A percentile compares a stretch with the other conserved stretches of the same genome.
phyloP scores from a whole-genome alignment of 2,329 filamentous ascomycete genomes.

The Aspergillus texensis region DNA sequence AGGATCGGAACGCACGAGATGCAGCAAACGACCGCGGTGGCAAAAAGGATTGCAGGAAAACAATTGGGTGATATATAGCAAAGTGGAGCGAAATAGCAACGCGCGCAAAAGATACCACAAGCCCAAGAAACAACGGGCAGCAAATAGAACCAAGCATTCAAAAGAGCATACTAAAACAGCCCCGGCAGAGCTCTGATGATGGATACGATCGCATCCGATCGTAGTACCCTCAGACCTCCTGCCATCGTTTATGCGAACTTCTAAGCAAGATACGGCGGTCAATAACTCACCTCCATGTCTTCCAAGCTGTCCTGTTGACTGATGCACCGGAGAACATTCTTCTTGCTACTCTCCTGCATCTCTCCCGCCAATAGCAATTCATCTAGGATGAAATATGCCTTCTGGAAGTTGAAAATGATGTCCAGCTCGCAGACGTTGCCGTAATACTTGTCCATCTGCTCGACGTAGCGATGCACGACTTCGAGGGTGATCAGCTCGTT shows the following conservation, averaged over 20 bases:
- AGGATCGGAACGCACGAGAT: slow-evolving; percentile 4
- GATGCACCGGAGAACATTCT: slow-evolving; percentile 95
- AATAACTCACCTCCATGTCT: slow-evolving; percentile 91
- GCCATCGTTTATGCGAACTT: neutral
- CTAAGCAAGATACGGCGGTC: slow-evolving; percentile 5
- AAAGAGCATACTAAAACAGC: neutral
- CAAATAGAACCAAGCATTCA: neutral
- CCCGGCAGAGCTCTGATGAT: neutral
- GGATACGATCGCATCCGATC: neutral
- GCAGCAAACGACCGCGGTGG: slow-evolving; percentile 2
- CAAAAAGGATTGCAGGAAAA: slow-evolving; percentile 1
- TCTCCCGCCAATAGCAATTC: slow-evolving; percentile 94
- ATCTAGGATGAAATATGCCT: slow-evolving; percentile 98
- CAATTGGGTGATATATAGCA: slow-evolving; percentile 4
- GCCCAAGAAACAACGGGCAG: neutral
- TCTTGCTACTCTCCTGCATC: slow-evolving; percentile 98
- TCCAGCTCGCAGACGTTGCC: slow-evolving; percentile 99
- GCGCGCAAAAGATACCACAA: neutral
- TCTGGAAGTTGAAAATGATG: slow-evolving; percentile 99
- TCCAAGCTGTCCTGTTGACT: slow-evolving; percentile 96
- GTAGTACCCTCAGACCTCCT: neutral
- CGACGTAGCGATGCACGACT: slow-evolving; percentile 98
- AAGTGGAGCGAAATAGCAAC: slow-evolving; percentile 1
- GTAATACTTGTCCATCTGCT: slow-evolving; percentile 99
- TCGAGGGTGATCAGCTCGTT: slow-evolving; percentile 98